Percentiles rank a stretch among this genome's conserved stretches.
phyloP scores from a whole-genome alignment of 257 asterid genomes.

The Schizonepeta tenuifolia region DNA sequence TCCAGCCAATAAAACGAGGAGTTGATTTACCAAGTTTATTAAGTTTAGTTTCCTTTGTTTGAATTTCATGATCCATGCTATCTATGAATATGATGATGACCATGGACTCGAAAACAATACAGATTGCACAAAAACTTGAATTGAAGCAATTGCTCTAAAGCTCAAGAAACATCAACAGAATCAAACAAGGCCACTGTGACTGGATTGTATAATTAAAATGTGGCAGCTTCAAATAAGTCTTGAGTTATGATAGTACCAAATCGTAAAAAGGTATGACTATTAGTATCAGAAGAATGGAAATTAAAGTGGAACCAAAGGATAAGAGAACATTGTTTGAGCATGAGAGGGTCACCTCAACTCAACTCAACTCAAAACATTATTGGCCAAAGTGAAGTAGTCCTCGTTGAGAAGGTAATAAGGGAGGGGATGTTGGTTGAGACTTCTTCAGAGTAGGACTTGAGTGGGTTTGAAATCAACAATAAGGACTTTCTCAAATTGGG shows the following conservation, averaged over 20 bases:
- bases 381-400: neutral
- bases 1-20: neutral
- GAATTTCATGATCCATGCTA: neutral
- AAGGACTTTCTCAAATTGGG: slow-evolving; percentile 69
- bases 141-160: neutral
- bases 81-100: no score
- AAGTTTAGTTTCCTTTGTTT: neutral
- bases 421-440: neutral
- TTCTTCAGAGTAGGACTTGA: slow-evolving; percentile 46
- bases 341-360: neutral
- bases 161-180: neutral
- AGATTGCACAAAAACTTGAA: no score
- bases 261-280: no score
- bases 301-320: neutral
- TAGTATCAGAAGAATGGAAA: neutral
- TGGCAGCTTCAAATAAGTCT: neutral
- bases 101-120: no score
- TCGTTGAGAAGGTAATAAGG: neutral
- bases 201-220: no score
- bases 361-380: neutral
- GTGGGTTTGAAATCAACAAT: slow-evolving; percentile 76
- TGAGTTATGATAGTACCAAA: neutral
- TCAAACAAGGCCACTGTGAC: neutral
- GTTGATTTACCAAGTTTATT: neutral
- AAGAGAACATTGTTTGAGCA: neutral